Percentiles rank a stretch among this genome's conserved stretches.
phyloP scores from a whole-genome alignment of 2,329 filamentous ascomycete genomes.

The Colletotrichum navitas region DNA sequence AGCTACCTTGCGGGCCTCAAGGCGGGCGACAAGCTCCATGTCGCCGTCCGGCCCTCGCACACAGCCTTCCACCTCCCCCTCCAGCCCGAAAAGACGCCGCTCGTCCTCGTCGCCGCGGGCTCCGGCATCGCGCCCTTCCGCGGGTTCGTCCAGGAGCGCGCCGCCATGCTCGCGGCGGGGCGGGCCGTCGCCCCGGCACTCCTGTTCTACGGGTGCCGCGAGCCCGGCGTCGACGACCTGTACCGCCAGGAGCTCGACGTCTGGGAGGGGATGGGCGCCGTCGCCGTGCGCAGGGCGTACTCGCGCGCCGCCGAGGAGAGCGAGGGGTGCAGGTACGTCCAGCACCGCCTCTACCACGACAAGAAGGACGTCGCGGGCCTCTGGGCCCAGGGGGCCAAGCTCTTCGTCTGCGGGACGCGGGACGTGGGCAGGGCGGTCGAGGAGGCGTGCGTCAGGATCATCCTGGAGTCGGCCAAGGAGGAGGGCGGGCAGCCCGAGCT shows the following conservation, averaged over 20 bases:
- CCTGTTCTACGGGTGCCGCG: conserved; percentile 64
- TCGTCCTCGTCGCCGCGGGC: conserved; percentile 57
- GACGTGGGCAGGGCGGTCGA: conserved; percentile 57
- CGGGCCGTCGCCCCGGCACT: conserved; percentile 51
- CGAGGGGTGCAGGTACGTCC: conserved; percentile 62
- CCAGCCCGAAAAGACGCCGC: conserved; percentile 53
- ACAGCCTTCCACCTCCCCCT: conserved; percentile 58
- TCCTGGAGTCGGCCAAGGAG: conserved; percentile 45
- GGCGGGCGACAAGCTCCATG: conserved; percentile 57
- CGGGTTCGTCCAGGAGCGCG: conserved; percentile 44
- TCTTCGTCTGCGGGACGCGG: conserved; percentile 72
- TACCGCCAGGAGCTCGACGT: conserved; percentile 58
- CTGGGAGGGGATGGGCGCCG: conserved; percentile 62
- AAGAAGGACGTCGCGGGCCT: conserved; percentile 48
- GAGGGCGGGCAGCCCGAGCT: conserved; percentile 45
- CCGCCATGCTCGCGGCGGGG: conserved; percentile 61
- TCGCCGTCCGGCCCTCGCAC: conserved; percentile 63
- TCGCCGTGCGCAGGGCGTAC: conserved; percentile 72
- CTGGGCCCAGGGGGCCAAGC: conserved; percentile 58
- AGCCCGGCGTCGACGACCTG: conserved; percentile 57
- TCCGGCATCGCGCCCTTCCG: conserved; percentile 53
- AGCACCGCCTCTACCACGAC: conserved; percentile 57
- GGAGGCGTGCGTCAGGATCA: conserved; percentile 46
- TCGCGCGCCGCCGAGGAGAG: conserved; percentile 53
- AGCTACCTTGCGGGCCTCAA: conserved; percentile 68